Conservation (phyloP, 768 basidiomycete genomes). For the Hypholoma fasciculare region DNA sequence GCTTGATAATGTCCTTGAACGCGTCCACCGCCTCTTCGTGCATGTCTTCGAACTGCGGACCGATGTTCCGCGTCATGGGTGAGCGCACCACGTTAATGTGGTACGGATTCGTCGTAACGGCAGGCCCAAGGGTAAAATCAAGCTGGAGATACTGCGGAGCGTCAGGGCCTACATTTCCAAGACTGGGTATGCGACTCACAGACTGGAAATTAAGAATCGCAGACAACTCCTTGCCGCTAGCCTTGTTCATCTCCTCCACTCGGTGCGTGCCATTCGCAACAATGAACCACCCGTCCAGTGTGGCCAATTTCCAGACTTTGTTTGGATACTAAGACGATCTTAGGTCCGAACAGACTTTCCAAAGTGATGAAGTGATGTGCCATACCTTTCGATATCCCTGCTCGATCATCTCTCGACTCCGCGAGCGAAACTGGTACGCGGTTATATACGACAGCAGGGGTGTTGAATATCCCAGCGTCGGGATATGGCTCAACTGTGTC, state of each 20-base stretch:
- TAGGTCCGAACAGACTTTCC: too few species aligned
- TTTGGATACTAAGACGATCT: slow-evolving; percentile 19
- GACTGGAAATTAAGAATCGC: slow-evolving; percentile 37
- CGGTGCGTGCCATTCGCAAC: slow-evolving; percentile 37
- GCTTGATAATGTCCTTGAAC: slow-evolving; percentile 17
- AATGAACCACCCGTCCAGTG: slow-evolving; percentile 45
- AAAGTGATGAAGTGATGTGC: too few species aligned
- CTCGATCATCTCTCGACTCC: slow-evolving; percentile 25
- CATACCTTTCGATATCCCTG: slow-evolving; percentile 35
- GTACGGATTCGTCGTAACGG: slow-evolving; percentile 20
- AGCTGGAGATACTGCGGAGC: slow-evolving; percentile 28
- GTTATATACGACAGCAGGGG: slow-evolving; percentile 31
- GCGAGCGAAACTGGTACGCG: slow-evolving; percentile 22
- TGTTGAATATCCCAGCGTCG: slow-evolving; percentile 32
- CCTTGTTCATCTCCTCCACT: slow-evolving; percentile 47
- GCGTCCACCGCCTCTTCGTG: slow-evolving; percentile 22
- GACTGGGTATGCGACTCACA: slow-evolving; percentile 22
- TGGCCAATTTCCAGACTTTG: slow-evolving; percentile 41
- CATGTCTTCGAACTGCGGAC: slow-evolving; percentile 22
- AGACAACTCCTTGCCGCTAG: slow-evolving; percentile 47
- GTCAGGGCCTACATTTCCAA: slow-evolving; percentile 2
- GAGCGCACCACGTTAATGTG: slow-evolving; percentile 26
- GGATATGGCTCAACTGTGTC: slow-evolving; percentile 26
- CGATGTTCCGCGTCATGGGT: slow-evolving; percentile 27
- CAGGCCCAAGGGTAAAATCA: slow-evolving; percentile 34